Evolutionary conservation across 495 filamentous ascomycete genomes (phyloP).

Genomic region (Umbilicaria muhlenbergii): DNA sequence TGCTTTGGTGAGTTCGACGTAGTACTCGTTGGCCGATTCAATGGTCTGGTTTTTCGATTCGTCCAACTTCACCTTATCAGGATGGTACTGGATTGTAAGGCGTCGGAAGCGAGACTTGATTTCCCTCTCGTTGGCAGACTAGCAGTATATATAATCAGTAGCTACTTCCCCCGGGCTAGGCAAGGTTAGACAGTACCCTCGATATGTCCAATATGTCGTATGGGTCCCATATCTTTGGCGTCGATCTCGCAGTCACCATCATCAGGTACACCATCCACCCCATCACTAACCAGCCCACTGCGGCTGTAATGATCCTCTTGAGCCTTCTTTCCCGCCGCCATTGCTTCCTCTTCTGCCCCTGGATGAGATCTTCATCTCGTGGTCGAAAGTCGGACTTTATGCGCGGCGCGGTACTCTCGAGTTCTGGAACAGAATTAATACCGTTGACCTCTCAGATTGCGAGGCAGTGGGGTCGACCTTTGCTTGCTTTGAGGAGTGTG

Average conservation of each 20-base stretch:
- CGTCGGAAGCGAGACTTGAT: slow-evolving; percentile 82
- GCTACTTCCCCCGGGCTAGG: not conserved
- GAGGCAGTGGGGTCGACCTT: slow-evolving; percentile 33
- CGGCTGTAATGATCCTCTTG: slow-evolving; percentile 66
- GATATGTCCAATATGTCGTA: slow-evolving; percentile 84
- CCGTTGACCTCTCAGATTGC: not conserved
- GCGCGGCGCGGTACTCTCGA: slow-evolving; percentile 49
- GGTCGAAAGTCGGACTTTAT: slow-evolving; percentile 69
- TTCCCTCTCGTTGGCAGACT: slow-evolving; percentile 72
- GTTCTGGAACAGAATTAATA: slow-evolving; percentile 24
- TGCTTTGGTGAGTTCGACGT: slow-evolving; percentile 89
- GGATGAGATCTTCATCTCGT: slow-evolving; percentile 67
- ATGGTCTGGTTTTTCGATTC: slow-evolving; percentile 76
- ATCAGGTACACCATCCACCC: slow-evolving; percentile 90
- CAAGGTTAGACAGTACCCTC: slow-evolving; percentile 36
- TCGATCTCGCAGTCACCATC: slow-evolving; percentile 53
- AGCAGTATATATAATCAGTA: slow-evolving; percentile 5
- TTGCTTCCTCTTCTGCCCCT: slow-evolving; percentile 71
- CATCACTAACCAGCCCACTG: slow-evolving; percentile 69
- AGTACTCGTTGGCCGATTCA: slow-evolving; percentile 70
- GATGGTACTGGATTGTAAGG: slow-evolving; percentile 75
- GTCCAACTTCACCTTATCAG: slow-evolving; percentile 78
- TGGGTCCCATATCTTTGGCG: slow-evolving; percentile 80
- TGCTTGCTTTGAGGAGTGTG: slow-evolving; percentile 60
- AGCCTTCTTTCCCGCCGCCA: slow-evolving; percentile 77